Percentiles rank a stretch among this genome's conserved stretches.
phyloP scores from a whole-genome alignment of 768 basidiomycete genomes.

The Naganishia friedmannii region DNA sequence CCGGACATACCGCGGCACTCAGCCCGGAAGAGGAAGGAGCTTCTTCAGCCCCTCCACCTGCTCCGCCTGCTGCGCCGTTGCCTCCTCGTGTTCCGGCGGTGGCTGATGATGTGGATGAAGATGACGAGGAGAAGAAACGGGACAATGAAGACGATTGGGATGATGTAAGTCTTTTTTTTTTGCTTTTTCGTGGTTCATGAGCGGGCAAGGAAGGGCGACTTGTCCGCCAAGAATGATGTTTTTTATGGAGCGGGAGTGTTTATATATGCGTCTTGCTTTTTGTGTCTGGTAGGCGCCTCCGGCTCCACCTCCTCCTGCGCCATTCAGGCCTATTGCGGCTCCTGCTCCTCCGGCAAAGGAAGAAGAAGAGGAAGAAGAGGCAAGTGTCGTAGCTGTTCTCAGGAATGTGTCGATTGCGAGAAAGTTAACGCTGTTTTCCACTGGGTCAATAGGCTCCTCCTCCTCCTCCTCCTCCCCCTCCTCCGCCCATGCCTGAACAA shows the following conservation, averaged over 20 bases:
- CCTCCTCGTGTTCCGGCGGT: slow-evolving; percentile 32
- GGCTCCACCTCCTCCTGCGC: slow-evolving; percentile 54
- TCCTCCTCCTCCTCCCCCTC: slow-evolving; percentile 51
- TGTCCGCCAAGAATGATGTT: background rate
- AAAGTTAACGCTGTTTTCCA: background rate
- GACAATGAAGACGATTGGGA: slow-evolving; percentile 51
- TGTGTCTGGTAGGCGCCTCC: slow-evolving; percentile 50
- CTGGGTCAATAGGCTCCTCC: slow-evolving; percentile 38
- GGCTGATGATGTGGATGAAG: slow-evolving; percentile 8
- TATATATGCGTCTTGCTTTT: slow-evolving; percentile 35
- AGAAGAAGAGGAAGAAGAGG: slow-evolving; percentile 27
- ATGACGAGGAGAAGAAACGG: slow-evolving; percentile 45
- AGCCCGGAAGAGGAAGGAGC: slow-evolving; percentile 41
- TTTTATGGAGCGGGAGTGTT: background rate
- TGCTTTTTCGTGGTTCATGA: background rate
- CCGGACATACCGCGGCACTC: slow-evolving; percentile 25
- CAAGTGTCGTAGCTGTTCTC: background rate
- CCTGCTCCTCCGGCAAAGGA: slow-evolving; percentile 32
- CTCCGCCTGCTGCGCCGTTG: slow-evolving; percentile 47
- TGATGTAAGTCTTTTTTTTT: slow-evolving; percentile 14
- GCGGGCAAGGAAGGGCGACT: background rate
- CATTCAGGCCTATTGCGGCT: slow-evolving; percentile 54
- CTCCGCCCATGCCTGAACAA: slow-evolving; percentile 38
- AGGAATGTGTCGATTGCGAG: background rate
- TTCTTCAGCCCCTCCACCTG: slow-evolving; percentile 48